These are phyloP conservation scores for Talaromyces sp. DNA, from an alignment of 2,329 filamentous ascomycete genomes.

Conservation along the genomic window DNA sequence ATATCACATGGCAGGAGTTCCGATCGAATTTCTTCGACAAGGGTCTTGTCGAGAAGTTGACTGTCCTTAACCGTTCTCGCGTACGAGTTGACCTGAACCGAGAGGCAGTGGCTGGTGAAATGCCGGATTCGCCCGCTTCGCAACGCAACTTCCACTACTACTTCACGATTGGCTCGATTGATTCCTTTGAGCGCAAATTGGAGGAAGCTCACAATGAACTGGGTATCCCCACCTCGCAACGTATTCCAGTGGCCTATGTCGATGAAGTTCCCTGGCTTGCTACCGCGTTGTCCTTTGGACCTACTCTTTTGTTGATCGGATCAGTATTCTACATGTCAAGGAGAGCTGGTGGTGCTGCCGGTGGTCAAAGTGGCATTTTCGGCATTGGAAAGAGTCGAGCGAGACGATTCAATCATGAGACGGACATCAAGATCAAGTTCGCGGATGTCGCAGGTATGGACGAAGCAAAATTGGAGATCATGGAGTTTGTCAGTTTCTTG, in stretches of 20 bases:
- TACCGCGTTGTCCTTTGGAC: conserved; percentile 74
- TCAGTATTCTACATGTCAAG: conserved; percentile 74
- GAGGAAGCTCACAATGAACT: conserved; percentile 86
- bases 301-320: conserved; percentile 79
- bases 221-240: conserved; percentile 76
- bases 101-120: conserved; percentile 64
- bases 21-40: conserved; percentile 90
- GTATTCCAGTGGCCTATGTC: conserved; percentile 87
- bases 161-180: conserved; percentile 92
- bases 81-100: conserved; percentile 78
- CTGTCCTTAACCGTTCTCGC: conserved; percentile 68
- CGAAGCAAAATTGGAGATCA: conserved; percentile 95
- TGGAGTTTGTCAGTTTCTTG: conserved; percentile 98
- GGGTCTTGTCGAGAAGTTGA: conserved; percentile 88
- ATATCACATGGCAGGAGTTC: conserved; percentile 98
- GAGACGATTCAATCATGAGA: conserved; percentile 97
- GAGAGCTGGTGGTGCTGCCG: conserved; percentile 64
- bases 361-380: conserved; percentile 72
- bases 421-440: conserved; percentile 94
- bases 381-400: conserved; percentile 93
- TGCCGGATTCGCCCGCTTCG: conserved; percentile 67
- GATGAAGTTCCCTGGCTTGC: conserved; percentile 68
- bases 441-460: conserved; percentile 96
- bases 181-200: conserved; percentile 83
- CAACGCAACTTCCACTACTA: conserved; percentile 74